phyloP scores from a whole-genome alignment of 129 eudicot species.

The Tagetes erecta region DNA sequence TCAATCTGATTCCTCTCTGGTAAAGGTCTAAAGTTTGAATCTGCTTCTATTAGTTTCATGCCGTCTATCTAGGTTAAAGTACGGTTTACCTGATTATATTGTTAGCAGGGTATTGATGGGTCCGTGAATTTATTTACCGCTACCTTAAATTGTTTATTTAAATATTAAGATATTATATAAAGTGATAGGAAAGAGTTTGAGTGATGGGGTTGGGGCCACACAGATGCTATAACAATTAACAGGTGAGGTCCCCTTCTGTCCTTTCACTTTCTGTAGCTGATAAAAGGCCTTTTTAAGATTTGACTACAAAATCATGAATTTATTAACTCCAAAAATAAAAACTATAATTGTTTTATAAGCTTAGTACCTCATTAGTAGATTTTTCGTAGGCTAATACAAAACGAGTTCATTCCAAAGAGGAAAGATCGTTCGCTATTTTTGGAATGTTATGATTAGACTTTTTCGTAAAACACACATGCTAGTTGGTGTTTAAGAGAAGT shows the following conservation, averaged over 20 bases:
- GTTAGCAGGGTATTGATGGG: too few species aligned
- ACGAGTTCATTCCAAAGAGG: background rate
- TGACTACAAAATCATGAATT: background rate
- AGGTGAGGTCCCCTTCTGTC: conserved; percentile 6
- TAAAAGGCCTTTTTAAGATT: background rate
- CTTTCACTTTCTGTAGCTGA: background rate
- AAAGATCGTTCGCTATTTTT: background rate
- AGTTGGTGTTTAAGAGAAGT: background rate
- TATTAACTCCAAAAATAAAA: background rate
- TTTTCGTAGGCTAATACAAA: background rate
- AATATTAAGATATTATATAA: background rate
- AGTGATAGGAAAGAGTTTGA: background rate
- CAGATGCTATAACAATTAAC: background rate
- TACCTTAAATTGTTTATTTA: background rate
- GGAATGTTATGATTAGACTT: background rate
- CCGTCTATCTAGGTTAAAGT: too few species aligned
- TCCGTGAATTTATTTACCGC: too few species aligned
- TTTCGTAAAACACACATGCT: background rate
- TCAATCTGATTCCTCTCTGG: too few species aligned
- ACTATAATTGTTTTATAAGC: background rate
- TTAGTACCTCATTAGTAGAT: background rate
- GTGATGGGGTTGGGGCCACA: conserved; percentile 18
- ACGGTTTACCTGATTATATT: too few species aligned
- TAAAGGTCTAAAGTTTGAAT: too few species aligned
- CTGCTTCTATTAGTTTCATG: too few species aligned